Evolutionary conservation across 345 rosid genomes (phyloP), one percentile per base, ranked within the genome.

Genomic region (Linum trigynum): DNA sequence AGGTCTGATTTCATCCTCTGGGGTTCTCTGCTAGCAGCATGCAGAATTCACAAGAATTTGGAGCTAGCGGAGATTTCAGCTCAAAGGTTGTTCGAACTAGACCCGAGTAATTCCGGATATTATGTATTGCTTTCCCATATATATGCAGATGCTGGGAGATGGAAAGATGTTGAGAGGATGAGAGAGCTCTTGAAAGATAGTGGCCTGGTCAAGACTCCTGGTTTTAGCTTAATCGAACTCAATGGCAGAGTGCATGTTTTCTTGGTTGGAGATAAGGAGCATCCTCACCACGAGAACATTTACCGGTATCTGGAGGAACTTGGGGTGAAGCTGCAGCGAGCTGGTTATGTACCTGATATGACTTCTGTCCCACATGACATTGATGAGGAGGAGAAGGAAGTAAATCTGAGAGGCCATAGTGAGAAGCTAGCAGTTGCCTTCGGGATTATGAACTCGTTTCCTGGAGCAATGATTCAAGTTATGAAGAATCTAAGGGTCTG

Each of bases 21-120:
- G 96, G 86, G 95, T 65, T 92, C 96, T 10, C 88, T 89, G 75
- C 95, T 92, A 43, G 85, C 89, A 38, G 96, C 96, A 65, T 92
- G 98, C 77, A 79, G 91, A 75, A 76, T 82, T 37, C 87, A 89
- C 82, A 89, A 92, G 78, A 86, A 89, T 58, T 85, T 92, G 63
- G 95, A 85, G 73, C 86, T 92, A 10, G 98, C 86, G 1, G 98
- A 85, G 76, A 76, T 86, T 69, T 78, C 88, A 3, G 95, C 89
- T 0, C 38, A 74, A 0, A 76, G 78, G 63, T 62, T 92, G 68
- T 89, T 92, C 60, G 83, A 89, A 41, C 75, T 92, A 51, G 90
- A 87, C 51, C 79, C 91, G 43, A 77, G 66, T 39, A 89, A 89
- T 62, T 85, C 89, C 53, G 98, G 95, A 23, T 87, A 89, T 67